A percentile compares a stretch with the other conserved stretches of the same genome.
phyloP scores from a whole-genome alignment of 768 basidiomycete genomes.

The Amanita pallidorosea region DNA sequence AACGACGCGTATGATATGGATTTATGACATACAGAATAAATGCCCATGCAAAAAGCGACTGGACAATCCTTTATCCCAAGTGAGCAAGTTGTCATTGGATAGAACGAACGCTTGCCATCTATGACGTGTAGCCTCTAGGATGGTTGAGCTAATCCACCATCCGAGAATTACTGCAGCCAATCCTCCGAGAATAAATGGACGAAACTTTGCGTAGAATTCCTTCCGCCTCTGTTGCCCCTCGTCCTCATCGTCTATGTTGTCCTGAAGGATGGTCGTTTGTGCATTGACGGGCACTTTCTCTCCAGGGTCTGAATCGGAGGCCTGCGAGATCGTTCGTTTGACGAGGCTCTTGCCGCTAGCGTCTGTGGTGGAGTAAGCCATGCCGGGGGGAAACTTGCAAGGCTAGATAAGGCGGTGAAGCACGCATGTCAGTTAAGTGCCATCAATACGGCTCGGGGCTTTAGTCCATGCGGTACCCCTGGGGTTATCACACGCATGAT shows the following conservation, averaged over 20 bases:
- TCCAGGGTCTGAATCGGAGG: slow-evolving; percentile 10
- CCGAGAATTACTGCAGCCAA: slow-evolving; percentile 57
- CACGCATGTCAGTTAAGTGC: too few species aligned
- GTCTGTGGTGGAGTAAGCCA: not conserved
- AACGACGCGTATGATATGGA: not conserved
- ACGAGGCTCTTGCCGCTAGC: not conserved
- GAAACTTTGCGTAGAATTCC: slow-evolving; percentile 16
- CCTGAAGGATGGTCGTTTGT: not conserved
- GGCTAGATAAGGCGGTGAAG: not conserved
- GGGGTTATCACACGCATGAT: not conserved
- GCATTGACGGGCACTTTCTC: slow-evolving; percentile 9
- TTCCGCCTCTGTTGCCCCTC: not conserved
- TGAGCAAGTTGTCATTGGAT: not conserved
- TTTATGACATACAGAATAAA: slow-evolving; percentile 50
- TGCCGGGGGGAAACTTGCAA: not conserved
- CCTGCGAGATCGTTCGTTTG: slow-evolving; percentile 10
- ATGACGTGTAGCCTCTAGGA: slow-evolving; percentile 59
- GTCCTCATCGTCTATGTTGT: not conserved
- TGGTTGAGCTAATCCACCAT: slow-evolving; percentile 78
- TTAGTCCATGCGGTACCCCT: not conserved
- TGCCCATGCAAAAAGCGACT: slow-evolving; percentile 76
- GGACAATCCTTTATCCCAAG: slow-evolving; percentile 48
- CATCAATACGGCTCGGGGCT: too few species aligned
- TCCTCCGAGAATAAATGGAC: slow-evolving; percentile 37
- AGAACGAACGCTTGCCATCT: slow-evolving; percentile 45